Conservation (phyloP, 2,329 filamentous ascomycete genomes). For the Fusarium floridanum region DNA sequence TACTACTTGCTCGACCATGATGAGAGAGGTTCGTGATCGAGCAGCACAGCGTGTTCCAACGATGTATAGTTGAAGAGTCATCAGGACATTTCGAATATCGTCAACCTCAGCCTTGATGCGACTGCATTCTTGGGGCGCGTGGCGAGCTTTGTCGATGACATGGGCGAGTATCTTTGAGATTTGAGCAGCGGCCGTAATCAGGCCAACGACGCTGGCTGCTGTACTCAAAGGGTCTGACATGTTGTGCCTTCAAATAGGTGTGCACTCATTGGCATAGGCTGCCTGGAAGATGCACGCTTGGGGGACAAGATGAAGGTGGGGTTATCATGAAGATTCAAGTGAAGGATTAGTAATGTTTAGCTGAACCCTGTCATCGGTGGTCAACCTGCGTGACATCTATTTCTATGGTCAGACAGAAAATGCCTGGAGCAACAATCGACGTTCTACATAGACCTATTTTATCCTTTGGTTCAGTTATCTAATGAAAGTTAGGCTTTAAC, state of each 20-base stretch:
- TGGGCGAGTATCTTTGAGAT: conserved; percentile 15
- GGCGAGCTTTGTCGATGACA: conserved; percentile 14
- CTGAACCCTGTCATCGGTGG: neutral
- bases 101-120: conserved; percentile 11
- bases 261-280: neutral
- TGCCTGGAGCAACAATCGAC: too few species aligned
- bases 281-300: neutral
- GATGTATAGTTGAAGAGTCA: conserved; percentile 1
- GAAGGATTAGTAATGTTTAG: neutral
- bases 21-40: conserved; percentile 14
- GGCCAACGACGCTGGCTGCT: conserved; percentile 20
- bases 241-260: too few species aligned
- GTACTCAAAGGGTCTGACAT: conserved; percentile 26
- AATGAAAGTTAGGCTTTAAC: too few species aligned
- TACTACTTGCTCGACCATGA: conserved; percentile 28
- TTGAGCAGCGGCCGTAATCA: conserved; percentile 14
- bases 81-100: conserved; percentile 1
- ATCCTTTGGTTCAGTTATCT: too few species aligned
- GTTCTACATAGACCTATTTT: too few species aligned
- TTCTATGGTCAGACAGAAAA: too few species aligned
- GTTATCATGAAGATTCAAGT: neutral
- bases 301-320: neutral
- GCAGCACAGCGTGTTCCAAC: neutral
- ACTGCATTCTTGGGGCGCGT: conserved; percentile 18
- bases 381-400: neutral